These are phyloP conservation scores for Barnettozyma botsteinii DNA, from an alignment of 805 yeast genomes.

Conservation along the genomic window DNA sequence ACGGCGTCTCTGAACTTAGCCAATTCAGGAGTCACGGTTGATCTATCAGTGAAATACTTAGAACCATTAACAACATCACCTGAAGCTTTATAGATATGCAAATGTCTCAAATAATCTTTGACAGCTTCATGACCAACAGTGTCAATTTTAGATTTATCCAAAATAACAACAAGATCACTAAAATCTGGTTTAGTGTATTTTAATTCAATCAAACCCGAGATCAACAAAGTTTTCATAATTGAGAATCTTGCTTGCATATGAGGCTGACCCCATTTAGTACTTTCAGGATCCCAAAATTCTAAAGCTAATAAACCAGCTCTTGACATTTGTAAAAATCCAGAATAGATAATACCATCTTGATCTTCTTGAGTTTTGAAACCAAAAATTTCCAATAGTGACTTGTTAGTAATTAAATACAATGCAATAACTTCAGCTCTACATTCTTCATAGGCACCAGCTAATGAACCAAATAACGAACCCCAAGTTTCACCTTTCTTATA, in stretches of 20 bases:
- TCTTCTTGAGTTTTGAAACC: conserved; percentile 54
- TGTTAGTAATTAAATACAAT: conserved; percentile 66
- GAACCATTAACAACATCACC: conserved; percentile 66
- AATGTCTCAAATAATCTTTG: conserved; percentile 59
- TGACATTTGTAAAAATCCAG: conserved; percentile 77
- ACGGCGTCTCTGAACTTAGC: conserved; percentile 64
- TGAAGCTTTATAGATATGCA: conserved; percentile 76
- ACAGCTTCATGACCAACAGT: conserved; percentile 70
- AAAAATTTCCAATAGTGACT: conserved; percentile 63
- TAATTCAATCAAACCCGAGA: conserved; percentile 56
- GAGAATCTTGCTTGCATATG: conserved; percentile 93
- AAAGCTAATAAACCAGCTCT: conserved; percentile 80
- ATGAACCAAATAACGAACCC: conserved; percentile 79
- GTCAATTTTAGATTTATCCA: conserved; percentile 59
- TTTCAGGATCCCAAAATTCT: conserved; percentile 81
- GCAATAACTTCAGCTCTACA: conserved; percentile 93
- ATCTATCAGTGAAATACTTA: conserved; percentile 56
- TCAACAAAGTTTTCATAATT: conserved; percentile 67
- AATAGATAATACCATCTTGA: conserved; percentile 57
- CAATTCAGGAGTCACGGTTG: conserved; percentile 60
- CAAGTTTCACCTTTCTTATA: conserved; percentile 83
- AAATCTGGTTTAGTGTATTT: conserved; percentile 40
- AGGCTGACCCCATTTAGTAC: conserved; percentile 88
- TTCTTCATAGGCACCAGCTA: conserved; percentile 87
- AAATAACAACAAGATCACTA: conserved; percentile 53